Conservation (phyloP, 768 basidiomycete genomes). For the Suillus alpinus region DNA sequence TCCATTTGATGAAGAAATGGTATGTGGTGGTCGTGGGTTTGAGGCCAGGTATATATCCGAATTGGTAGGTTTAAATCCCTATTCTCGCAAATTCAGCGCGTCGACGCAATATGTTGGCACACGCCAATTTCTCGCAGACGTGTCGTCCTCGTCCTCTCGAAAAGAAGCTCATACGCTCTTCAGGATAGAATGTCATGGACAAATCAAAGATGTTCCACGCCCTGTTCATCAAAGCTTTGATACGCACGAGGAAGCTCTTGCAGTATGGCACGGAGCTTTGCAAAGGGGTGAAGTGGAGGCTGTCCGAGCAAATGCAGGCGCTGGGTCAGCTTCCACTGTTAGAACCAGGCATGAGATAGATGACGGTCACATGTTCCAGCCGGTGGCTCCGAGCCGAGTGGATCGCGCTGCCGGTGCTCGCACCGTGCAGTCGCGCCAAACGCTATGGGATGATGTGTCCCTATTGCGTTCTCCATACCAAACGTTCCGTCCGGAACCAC, state of each 20-base stretch:
- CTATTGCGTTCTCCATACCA: background rate
- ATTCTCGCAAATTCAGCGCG: slow-evolving; percentile 9
- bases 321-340: background rate
- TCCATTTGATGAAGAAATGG: slow-evolving; percentile 20
- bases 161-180: slow-evolving; percentile 8
- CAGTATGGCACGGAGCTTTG: slow-evolving; percentile 27
- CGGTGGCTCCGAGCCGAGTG: background rate
- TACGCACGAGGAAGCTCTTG: slow-evolving; percentile 40
- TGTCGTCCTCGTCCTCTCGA: slow-evolving; percentile 11
- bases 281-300: slow-evolving; percentile 26
- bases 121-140: slow-evolving; percentile 16
- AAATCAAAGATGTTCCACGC: slow-evolving; percentile 42
- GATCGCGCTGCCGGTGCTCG: slow-evolving; percentile 5
- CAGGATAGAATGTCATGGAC: slow-evolving; percentile 47
- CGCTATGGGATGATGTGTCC: slow-evolving; percentile 9
- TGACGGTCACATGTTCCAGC: background rate
- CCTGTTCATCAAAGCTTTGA: slow-evolving; percentile 42
- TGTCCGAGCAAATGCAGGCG: slow-evolving; percentile 9
- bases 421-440: slow-evolving; percentile 8
- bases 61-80: slow-evolving; percentile 17
- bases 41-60: slow-evolving; percentile 28
- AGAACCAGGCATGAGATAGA: slow-evolving; percentile 9
- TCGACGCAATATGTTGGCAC: slow-evolving; percentile 27
- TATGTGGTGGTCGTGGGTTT: slow-evolving; percentile 29
- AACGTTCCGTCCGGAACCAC: slow-evolving; percentile 21